Evolutionary conservation across 2,329 filamentous ascomycete genomes (phyloP).

Genomic region (Capronia epimyces): DNA sequence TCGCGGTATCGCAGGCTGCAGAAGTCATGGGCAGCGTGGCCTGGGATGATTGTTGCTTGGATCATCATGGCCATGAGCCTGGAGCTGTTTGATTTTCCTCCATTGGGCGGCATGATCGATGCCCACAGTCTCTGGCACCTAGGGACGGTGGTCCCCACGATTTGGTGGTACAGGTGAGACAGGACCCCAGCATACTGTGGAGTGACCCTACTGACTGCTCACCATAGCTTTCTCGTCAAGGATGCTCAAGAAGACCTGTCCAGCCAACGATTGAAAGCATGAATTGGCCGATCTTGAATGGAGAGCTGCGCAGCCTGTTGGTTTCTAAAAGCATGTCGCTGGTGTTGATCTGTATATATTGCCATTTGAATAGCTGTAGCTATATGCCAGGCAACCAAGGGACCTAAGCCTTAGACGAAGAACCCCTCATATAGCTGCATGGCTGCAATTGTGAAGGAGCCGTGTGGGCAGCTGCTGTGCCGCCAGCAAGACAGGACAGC

Average conservation of each 20-base stretch:
- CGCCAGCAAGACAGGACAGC: no score
- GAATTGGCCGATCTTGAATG: conserved; percentile 19
- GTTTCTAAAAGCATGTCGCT: background rate
- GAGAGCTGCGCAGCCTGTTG: no score
- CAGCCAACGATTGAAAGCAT: conserved; percentile 66
- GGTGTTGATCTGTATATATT: no score
- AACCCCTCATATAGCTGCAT: no score
- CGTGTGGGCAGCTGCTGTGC: no score
- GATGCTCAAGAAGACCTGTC: conserved; percentile 80
- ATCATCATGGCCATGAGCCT: conserved; percentile 90
- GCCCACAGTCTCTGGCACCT: conserved; percentile 95
- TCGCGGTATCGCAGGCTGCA: conserved; percentile 65
- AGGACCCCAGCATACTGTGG: conserved; percentile 38
- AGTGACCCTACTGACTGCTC: conserved; percentile 5
- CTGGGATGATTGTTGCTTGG: conserved; percentile 86
- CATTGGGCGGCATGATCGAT: conserved; percentile 74
- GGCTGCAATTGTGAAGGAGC: no score
- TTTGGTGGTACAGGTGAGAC: conserved; percentile 96
- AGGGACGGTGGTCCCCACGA: conserved; percentile 78
- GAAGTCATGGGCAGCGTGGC: conserved; percentile 78
- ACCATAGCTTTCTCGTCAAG: conserved; percentile 80
- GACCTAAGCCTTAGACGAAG: no score
- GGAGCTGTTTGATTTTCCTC: conserved; percentile 90
- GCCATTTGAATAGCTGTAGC: no score
- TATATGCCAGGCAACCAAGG: no score